Evolutionary conservation across 768 basidiomycete species (phyloP).

Genomic region (Porpolomopsis calyptriformis): DNA sequence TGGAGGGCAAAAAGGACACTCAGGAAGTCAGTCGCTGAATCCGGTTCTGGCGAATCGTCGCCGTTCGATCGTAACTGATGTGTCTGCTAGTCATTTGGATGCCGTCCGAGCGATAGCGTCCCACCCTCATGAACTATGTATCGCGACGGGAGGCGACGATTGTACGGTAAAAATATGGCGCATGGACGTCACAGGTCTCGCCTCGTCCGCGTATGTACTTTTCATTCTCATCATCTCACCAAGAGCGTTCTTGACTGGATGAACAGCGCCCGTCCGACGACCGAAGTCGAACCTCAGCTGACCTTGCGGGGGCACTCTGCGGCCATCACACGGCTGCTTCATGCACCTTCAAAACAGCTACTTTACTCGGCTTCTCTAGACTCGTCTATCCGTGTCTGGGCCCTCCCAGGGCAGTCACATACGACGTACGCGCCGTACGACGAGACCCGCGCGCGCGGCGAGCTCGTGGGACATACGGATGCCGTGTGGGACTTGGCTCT

Average conservation of each 20-base stretch:
- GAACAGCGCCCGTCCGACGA: constrained; percentile 53
- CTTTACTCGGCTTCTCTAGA: constrained; percentile 92
- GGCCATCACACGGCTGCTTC: constrained; percentile 76
- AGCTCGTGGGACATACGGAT: constrained; percentile 87
- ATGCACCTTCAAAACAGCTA: constrained; percentile 63
- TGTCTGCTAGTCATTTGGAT: constrained; percentile 68
- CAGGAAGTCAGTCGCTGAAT: constrained; percentile 67
- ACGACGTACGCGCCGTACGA: constrained; percentile 92
- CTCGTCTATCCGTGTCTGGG: constrained; percentile 88
- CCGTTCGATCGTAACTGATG: constrained; percentile 9
- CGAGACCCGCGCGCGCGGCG: constrained; percentile 60
- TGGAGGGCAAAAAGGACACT: constrained; percentile 85
- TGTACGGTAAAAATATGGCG: constrained; percentile 95
- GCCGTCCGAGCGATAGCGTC: constrained; percentile 85
- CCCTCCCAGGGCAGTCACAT: constrained; percentile 60
- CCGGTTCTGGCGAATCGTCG: too few species aligned
- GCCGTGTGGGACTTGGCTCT: constrained; percentile 94
- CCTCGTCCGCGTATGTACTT: constrained; percentile 63
- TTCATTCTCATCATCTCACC: constrained; percentile 6
- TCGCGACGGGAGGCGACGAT: constrained; percentile 94
- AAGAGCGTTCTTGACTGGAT: constrained; percentile 12
- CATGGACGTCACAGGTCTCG: constrained; percentile 64
- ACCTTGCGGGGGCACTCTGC: constrained; percentile 92
- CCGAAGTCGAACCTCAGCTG: constrained; percentile 86
- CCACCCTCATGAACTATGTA: constrained; percentile 72